Percentiles rank a stretch among this genome's conserved stretches.
These are phyloP conservation scores for Fusarium penzigii DNA, from an alignment of 2,329 filamentous ascomycete species.

Conservation along the genomic window DNA sequence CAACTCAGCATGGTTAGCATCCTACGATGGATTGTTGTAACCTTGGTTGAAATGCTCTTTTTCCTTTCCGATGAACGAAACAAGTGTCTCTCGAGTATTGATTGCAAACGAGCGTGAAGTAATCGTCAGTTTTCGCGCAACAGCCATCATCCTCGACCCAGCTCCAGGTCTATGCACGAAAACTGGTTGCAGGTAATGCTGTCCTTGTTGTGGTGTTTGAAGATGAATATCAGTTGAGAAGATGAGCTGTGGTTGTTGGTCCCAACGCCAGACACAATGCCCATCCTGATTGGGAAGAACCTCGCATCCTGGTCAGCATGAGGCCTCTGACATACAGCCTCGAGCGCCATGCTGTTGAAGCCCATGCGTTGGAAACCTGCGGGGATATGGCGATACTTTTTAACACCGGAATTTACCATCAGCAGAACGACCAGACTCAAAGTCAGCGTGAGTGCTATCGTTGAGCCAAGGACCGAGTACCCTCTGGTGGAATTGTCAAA, in stretches of 20 bases:
- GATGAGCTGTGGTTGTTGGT: neutral
- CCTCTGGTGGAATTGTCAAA: neutral
- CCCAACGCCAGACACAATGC: neutral
- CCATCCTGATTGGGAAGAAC: neutral
- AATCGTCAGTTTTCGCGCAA: no score
- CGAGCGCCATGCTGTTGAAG: neutral
- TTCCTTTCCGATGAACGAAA: no score
- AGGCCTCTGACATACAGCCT: neutral
- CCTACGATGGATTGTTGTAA: no score
- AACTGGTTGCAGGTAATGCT: neutral
- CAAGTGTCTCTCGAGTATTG: no score
- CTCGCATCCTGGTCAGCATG: neutral
- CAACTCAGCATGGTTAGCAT: no score
- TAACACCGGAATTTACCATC: neutral
- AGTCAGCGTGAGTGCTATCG: neutral
- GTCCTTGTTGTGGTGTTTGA: neutral
- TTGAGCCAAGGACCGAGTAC: neutral
- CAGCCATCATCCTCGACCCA: no score
- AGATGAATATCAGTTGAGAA: neutral
- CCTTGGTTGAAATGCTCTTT: no score
- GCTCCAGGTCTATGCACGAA: no score
- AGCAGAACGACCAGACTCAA: neutral
- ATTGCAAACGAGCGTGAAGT: no score
- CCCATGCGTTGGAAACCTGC: neutral
- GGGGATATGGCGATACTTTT: neutral